Conservation (phyloP, 805 yeast species). For the Candida fluviatilis region DNA sequence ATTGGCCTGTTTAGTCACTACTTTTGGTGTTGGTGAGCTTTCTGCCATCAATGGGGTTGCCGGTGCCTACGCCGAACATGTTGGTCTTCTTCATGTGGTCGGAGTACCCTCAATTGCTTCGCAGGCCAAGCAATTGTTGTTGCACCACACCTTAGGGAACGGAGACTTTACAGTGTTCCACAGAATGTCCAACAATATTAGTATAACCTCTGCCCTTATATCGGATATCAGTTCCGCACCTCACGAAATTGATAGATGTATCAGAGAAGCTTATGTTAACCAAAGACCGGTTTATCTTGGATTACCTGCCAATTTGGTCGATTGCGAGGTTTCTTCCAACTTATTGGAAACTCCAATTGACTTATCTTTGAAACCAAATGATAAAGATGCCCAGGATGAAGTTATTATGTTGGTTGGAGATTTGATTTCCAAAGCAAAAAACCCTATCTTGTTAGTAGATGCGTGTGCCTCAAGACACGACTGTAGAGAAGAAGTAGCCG, state of each 20-base stretch:
- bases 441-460: slow-evolving; percentile 77
- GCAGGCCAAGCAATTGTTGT: slow-evolving; percentile 45
- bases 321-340: slow-evolving; percentile 53
- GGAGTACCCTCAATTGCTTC: slow-evolving; percentile 81
- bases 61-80: slow-evolving; percentile 87
- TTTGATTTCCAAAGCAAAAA: slow-evolving; percentile 53
- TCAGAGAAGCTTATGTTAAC: slow-evolving; percentile 62
- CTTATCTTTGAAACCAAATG: slow-evolving; percentile 40
- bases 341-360: slow-evolving; percentile 64
- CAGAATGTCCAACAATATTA: slow-evolving; percentile 71
- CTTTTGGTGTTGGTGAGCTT: slow-evolving; percentile 90
- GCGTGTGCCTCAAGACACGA: slow-evolving; percentile 83
- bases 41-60: slow-evolving; percentile 83
- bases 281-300: slow-evolving; percentile 85
- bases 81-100: slow-evolving; percentile 77
- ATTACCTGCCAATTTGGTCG: slow-evolving; percentile 77
- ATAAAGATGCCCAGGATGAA: slow-evolving; percentile 34
- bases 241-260: slow-evolving; percentile 66
- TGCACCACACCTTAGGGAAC: slow-evolving; percentile 42
- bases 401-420: slow-evolving; percentile 38
- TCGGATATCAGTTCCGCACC: slow-evolving; percentile 66
- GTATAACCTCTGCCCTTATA: slow-evolving; percentile 61
- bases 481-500: slow-evolving; percentile 57
- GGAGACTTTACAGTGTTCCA: slow-evolving; percentile 55
- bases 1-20: slow-evolving; percentile 69